phyloP scores from a whole-genome alignment of 2,329 filamentous ascomycete species.

The Diaporthe australafricana region DNA sequence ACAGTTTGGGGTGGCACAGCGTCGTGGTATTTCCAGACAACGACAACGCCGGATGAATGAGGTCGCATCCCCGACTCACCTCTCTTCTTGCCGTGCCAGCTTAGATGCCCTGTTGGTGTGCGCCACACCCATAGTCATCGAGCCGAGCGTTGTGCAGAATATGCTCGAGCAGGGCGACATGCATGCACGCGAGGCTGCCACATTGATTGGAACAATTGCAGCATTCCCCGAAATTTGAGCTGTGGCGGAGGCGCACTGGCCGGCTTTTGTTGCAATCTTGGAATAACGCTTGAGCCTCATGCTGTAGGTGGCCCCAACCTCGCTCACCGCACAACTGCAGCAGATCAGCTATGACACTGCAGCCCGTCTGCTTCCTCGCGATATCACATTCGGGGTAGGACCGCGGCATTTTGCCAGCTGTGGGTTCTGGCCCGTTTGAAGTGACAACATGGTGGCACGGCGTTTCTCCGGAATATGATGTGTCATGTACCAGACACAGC shows the following conservation, averaged over 20 bases:
- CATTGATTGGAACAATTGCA: conserved; percentile 13
- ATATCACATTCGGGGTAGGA: conserved; percentile 2
- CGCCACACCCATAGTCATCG: conserved; percentile 24
- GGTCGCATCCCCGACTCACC: conserved; percentile 32
- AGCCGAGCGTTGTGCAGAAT: conserved; percentile 2
- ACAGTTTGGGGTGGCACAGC: conserved; percentile 26
- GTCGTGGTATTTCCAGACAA: conserved; percentile 11
- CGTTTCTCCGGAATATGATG: conserved; percentile 25
- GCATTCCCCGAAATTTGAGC: conserved; percentile 5
- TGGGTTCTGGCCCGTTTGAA: conserved; percentile 3
- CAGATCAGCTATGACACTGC: neutral
- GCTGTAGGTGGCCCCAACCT: neutral
- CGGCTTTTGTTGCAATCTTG: neutral
- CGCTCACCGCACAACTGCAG: conserved; percentile 10
- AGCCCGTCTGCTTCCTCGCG: conserved; percentile 3
- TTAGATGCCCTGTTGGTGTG: conserved; percentile 6
- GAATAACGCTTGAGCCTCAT: conserved; percentile 13
- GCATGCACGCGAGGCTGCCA: neutral
- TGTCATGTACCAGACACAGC: conserved; percentile 14
- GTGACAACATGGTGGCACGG: conserved; percentile 8
- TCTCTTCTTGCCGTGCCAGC: neutral
- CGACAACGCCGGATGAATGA: conserved; percentile 24
- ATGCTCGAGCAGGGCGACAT: neutral
- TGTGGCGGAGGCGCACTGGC: neutral
- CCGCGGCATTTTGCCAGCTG: conserved; percentile 12